Conservation (phyloP, 345 rosid genomes). For the Psidium guajava region DNA sequence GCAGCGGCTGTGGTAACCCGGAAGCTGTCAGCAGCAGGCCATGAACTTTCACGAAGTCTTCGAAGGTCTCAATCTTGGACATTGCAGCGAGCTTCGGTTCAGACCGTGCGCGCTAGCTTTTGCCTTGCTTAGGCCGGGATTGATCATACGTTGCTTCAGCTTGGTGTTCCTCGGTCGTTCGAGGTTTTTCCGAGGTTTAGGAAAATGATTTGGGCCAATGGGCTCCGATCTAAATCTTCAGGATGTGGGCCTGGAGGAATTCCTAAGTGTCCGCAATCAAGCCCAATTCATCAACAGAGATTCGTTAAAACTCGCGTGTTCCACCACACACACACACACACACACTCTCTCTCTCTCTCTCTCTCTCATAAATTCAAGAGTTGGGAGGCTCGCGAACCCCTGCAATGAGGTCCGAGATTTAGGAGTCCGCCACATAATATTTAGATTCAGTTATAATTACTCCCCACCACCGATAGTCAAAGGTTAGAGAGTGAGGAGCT, state of each 20-base stretch:
- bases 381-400: neutral
- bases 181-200: neutral
- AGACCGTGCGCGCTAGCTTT: neutral
- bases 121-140: neutral
- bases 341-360: neutral
- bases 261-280: neutral
- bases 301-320: too few species aligned
- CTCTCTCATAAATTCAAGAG: neutral
- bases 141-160: neutral
- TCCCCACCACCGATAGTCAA: neutral
- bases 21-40: constrained; percentile 74
- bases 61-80: constrained; percentile 27
- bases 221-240: neutral
- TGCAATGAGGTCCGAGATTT: neutral
- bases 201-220: neutral
- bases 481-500: neutral
- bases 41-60: constrained; percentile 73
- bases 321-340: too few species aligned
- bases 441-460: neutral
- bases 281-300: too few species aligned
- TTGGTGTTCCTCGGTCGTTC: neutral
- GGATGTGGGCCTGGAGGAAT: neutral
- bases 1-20: constrained; percentile 66
- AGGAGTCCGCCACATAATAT: neutral
- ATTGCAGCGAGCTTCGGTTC: neutral